phyloP scores from a whole-genome alignment of 169 alveolate genomes.

The Cystoisospora suis region DNA sequence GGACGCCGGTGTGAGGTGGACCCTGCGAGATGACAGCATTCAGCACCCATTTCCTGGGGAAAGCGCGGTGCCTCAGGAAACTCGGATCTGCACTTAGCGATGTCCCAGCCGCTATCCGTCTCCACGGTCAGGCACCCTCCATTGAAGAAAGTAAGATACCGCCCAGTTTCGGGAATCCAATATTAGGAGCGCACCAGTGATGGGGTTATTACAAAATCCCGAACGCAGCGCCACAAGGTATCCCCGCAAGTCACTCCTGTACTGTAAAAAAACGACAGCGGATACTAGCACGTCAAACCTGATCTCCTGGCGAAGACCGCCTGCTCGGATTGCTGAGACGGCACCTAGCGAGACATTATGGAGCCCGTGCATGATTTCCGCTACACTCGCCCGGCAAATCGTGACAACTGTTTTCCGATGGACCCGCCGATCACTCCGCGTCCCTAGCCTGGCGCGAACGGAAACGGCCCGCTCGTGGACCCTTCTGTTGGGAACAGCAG shows the following conservation, averaged over 20 bases:
- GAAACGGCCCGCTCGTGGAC: no score
- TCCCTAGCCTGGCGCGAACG: no score
- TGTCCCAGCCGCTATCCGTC: background rate
- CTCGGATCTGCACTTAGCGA: background rate
- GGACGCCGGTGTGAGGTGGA: background rate
- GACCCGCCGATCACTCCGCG: no score
- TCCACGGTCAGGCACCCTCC: background rate
- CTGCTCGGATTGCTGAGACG: background rate
- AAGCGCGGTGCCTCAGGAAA: no score
- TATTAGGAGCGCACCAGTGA: background rate
- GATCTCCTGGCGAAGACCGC: background rate
- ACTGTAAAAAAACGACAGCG: background rate
- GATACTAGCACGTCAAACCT: background rate
- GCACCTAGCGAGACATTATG: background rate
- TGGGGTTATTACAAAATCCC: constrained; percentile 9
- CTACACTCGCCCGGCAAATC: no score
- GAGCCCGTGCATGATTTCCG: background rate
- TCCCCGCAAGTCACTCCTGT: constrained; percentile 2
- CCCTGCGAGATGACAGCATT: background rate
- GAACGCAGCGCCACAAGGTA: background rate
- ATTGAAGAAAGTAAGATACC: background rate
- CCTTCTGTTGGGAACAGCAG: no score
- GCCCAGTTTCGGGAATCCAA: background rate
- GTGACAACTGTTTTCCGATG: no score
- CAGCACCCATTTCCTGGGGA: background rate